These are phyloP conservation scores for Fraxinus xanthoxyloides DNA, from an alignment of 305 asterid genomes.

Conservation along the genomic window DNA sequence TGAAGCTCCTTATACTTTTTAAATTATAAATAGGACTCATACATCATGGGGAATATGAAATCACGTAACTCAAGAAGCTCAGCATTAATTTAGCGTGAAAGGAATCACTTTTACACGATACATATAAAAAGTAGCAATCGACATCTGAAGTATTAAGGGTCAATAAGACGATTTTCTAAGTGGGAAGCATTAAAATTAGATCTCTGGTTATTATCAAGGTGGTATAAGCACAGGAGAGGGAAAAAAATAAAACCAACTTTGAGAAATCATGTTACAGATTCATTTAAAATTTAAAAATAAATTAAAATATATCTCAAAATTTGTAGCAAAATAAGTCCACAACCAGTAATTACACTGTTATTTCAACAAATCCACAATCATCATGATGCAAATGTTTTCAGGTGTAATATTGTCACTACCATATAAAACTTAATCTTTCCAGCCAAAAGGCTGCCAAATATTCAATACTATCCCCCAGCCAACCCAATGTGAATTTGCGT, in stretches of 20 bases:
- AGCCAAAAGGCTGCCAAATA: not conserved
- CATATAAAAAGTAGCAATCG: not conserved
- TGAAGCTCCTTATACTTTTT: not conserved
- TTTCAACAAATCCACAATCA: not conserved
- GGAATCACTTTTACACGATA: not conserved
- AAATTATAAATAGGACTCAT: not conserved
- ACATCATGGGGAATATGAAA: conserved; percentile 2
- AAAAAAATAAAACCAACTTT: not conserved
- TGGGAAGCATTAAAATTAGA: conserved; percentile 8
- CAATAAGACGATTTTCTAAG: not conserved
- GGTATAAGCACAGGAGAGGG: not conserved
- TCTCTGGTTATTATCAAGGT: not conserved
- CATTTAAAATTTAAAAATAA: not conserved
- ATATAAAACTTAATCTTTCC: not conserved
- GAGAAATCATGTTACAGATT: not conserved
- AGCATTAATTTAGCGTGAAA: not conserved
- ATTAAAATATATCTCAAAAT: not conserved
- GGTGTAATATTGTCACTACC: not conserved
- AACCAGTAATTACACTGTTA: not conserved
- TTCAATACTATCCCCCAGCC: not conserved
- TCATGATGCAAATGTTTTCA: not conserved
- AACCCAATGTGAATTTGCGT: not conserved
- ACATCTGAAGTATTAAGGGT: not conserved
- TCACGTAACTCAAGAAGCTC: conserved; percentile 3
- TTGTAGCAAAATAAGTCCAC: not conserved